These are phyloP conservation scores for Chalciporus sphaerocephalus DNA, from an alignment of 768 basidiomycete species.

Conservation along the genomic window DNA sequence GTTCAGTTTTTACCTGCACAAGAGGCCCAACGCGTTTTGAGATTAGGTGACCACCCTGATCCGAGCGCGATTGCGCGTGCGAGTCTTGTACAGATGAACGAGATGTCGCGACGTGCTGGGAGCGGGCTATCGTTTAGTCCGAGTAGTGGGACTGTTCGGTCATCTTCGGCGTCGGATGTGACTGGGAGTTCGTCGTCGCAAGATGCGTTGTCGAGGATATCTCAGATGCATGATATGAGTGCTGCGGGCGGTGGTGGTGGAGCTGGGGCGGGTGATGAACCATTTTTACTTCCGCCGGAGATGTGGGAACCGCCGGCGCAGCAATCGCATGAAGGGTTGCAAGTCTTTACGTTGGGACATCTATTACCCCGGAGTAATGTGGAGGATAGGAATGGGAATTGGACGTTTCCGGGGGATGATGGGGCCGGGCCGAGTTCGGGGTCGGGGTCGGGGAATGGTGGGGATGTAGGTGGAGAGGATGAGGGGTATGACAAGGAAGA, in stretches of 20 bases:
- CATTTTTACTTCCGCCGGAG: slow-evolving; percentile 26
- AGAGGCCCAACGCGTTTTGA: slow-evolving; percentile 50
- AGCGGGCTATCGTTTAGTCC: slow-evolving; percentile 31
- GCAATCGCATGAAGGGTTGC: slow-evolving; percentile 56
- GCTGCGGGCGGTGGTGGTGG: not conserved
- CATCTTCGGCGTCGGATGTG: slow-evolving; percentile 17
- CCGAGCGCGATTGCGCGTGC: slow-evolving; percentile 57
- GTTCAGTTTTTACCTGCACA: slow-evolving; percentile 51
- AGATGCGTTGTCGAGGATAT: slow-evolving; percentile 50
- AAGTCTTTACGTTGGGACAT: slow-evolving; percentile 79
- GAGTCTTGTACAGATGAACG: slow-evolving; percentile 73
- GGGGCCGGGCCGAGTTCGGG: slow-evolving; percentile 10
- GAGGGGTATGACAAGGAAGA: slow-evolving; percentile 25
- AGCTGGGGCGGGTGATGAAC: slow-evolving; percentile 25
- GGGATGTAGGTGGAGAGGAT: slow-evolving; percentile 18
- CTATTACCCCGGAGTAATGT: slow-evolving; percentile 54
- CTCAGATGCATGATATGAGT: slow-evolving; percentile 35
- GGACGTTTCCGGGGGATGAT: slow-evolving; percentile 48
- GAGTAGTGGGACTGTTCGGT: slow-evolving; percentile 20
- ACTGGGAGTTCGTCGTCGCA: slow-evolving; percentile 23
- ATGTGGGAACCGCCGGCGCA: slow-evolving; percentile 28
- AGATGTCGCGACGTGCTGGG: slow-evolving; percentile 62
- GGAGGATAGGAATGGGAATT: slow-evolving; percentile 54
- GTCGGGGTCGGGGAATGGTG: slow-evolving; percentile 19
- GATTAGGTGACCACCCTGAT: slow-evolving; percentile 41